Evolutionary conservation across 2,329 filamentous ascomycete species (phyloP).

Genomic region (Colletotrichum lentis): DNA sequence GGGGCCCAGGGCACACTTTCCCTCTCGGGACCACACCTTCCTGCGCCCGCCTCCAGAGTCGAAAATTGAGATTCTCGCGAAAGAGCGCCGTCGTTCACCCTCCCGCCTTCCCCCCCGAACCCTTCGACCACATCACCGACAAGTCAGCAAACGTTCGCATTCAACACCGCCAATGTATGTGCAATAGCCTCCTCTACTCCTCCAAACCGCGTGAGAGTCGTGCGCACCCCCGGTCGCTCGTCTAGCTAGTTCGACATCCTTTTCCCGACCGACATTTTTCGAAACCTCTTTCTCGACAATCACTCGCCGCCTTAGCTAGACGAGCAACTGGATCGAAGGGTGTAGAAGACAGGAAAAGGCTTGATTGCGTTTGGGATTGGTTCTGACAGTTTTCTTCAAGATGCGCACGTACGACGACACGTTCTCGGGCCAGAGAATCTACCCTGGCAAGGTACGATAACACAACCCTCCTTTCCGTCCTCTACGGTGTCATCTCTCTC

Average conservation of each 20-base stretch:
- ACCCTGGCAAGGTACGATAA: conserved; percentile 71
- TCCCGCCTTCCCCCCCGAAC: conserved; percentile 16
- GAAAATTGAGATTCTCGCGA: conserved; percentile 35
- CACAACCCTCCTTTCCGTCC: neutral
- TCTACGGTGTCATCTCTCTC: conserved; percentile 2
- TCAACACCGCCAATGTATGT: conserved; percentile 38
- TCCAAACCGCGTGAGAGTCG: neutral
- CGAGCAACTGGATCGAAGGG: neutral
- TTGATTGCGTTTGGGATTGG: neutral
- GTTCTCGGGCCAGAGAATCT: conserved; percentile 73
- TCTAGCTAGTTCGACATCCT: conserved; percentile 4
- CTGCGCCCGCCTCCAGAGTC: conserved; percentile 18
- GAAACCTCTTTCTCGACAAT: neutral
- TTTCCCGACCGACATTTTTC: neutral
- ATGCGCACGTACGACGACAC: conserved; percentile 74
- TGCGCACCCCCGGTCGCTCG: neutral
- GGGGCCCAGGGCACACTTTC: conserved; percentile 28
- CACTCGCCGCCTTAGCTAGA: neutral
- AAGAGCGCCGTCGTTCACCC: conserved; percentile 22
- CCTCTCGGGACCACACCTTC: conserved; percentile 18
- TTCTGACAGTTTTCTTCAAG: conserved; percentile 48
- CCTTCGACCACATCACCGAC: conserved; percentile 35
- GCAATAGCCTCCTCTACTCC: neutral
- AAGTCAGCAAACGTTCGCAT: conserved; percentile 38
- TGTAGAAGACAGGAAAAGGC: neutral